phyloP scores from a whole-genome alignment of 1,284 basidiomycete species.

The Trichosporon sp. region DNA sequence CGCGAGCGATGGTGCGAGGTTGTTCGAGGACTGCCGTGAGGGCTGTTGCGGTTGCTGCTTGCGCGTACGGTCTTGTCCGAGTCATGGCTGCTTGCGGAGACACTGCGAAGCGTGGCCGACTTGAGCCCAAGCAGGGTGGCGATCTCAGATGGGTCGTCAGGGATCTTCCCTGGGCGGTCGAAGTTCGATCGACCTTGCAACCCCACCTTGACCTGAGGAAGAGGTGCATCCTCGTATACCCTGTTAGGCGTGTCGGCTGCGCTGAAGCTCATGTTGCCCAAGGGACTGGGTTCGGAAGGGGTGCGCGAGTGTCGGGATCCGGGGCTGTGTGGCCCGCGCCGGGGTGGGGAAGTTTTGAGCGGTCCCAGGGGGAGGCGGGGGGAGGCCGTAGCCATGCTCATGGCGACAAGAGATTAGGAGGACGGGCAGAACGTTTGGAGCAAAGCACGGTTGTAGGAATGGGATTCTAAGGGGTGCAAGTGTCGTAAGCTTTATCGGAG shows the following conservation, averaged over 20 bases:
- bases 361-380: not conserved
- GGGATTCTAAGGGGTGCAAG: not conserved
- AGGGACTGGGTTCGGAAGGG: constrained; percentile 9
- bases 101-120: not conserved
- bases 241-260: not conserved
- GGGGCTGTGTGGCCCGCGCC: not conserved
- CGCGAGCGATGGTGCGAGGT: not conserved
- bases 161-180: not conserved
- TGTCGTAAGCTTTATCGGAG: not conserved
- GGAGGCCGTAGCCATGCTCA: not conserved
- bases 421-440: not conserved
- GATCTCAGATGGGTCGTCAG: not conserved
- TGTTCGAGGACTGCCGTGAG: not conserved
- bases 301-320: constrained; percentile 2
- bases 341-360: not conserved
- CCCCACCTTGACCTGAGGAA: not conserved
- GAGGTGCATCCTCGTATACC: not conserved
- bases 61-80: not conserved
- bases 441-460: not conserved
- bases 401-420: not conserved
- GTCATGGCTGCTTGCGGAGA: constrained; percentile 2
- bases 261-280: constrained; percentile 8
- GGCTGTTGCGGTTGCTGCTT: not conserved
- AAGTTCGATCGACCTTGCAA: not conserved
- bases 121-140: constrained; percentile 2